Evolutionary conservation across 768 basidiomycete genomes (phyloP).

Genomic region (Sporobolomyces pararoseus): DNA sequence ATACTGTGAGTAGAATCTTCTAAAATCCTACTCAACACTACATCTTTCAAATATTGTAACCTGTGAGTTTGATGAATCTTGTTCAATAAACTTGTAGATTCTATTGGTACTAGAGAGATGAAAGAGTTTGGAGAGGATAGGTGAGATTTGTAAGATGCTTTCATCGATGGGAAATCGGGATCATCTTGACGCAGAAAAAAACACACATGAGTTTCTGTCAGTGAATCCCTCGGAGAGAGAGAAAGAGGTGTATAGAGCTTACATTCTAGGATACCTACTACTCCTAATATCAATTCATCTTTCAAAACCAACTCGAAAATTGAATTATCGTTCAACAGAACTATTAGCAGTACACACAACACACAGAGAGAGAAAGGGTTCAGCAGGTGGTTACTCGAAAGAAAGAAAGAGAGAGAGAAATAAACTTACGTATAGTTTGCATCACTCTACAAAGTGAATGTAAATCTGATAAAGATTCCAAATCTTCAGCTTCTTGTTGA

Average conservation of each 20-base stretch:
- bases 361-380: conserved; percentile 1
- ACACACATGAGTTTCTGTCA: conserved; percentile 1
- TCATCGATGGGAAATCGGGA: conserved; percentile 92
- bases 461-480: conserved; percentile 83
- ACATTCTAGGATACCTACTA: conserved; percentile 98
- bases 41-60: conserved; percentile 94
- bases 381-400: not conserved
- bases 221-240: conserved; percentile 1
- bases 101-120: conserved; percentile 60
- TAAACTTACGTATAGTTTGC: conserved; percentile 80
- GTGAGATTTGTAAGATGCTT: conserved; percentile 95
- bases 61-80: conserved; percentile 98
- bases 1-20: conserved; percentile 97
- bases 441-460: conserved; percentile 86
- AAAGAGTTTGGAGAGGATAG: conserved; percentile 76
- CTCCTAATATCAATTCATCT: conserved; percentile 85
- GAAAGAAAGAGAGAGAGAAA: not conserved
- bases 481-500: conserved; percentile 81
- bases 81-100: conserved; percentile 66
- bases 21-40: conserved; percentile 86
- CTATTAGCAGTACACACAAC: no score
- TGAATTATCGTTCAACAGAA: conserved; percentile 88
- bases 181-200: conserved; percentile 62
- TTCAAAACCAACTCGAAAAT: conserved; percentile 93
- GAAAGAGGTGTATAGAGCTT: conserved; percentile 45